Evolutionary conservation across 352 stramenopile genomes (phyloP), one percentile per base, ranked within the genome.

Genomic region (Phytopythium vexans): DNA sequence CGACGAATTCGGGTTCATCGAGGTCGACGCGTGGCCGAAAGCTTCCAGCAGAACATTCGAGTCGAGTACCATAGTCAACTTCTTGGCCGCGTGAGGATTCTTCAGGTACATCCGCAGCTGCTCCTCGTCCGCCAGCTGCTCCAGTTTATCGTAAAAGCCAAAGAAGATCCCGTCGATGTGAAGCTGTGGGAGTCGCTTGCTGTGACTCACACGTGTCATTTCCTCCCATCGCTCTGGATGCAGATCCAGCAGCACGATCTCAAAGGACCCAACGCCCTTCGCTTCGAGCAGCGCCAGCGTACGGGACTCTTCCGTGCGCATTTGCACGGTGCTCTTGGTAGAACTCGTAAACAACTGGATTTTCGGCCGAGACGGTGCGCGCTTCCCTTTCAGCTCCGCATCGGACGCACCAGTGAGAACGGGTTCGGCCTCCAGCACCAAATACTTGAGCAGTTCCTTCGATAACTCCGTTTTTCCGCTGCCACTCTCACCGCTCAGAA

Each of bases 281-380:
- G 76, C 70, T 41, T 83, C 77, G n/a, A 92, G 56, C 8, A 92
- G 48, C n/a, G 77, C 77, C n/a, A 90, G 77, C 8, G 79, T 88
- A 27, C 77, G 62, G 9, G 75, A 60, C 47, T 92, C 82, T 34
- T 92, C 82, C 12, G 72, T 81, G n/a, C 82, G 74, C 82, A 92
- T 92, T 51, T 89, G 79, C 27, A 87, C 70, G 3, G 82, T 92
- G 54, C 82, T 92, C 63, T 89, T 92, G 15, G 82, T 92, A 0
- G 82, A 92, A 49, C 82, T 92, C 8, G 79, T 92, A 37, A 86
- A 92, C 10, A 92, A 46, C 44, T 87, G 72, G 14, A 92, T 62
- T 44, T 68, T 75, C 11, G 61, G 62, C 6, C 60, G 63, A 32
- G 56, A 53, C 31, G 33, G 52, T 8, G 1, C 48, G 15, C 14